Evolutionary conservation across 139 green algal species (phyloP), one percentile per base, ranked within the genome.

Genomic region (Diplosphaera chodatii): DNA sequence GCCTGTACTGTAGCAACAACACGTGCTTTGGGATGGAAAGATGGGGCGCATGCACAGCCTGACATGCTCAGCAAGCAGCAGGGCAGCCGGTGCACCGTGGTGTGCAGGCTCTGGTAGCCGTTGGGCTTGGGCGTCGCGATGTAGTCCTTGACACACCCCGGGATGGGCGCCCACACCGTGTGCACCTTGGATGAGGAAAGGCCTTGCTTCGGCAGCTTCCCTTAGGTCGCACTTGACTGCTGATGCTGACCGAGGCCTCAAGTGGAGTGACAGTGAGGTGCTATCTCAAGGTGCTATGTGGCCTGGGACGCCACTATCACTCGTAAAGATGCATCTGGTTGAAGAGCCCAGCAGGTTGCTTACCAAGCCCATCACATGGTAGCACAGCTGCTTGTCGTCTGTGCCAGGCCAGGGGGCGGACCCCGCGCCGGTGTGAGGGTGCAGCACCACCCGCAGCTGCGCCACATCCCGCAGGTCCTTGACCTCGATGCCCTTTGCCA

Each of bases 61-160:
- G n/a, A n/a, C n/a, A n/a, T n/a, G n/a, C n/a, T n/a, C n/a, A n/a
- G n/a, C n/a, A n/a, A n/a, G n/a, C n/a, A n/a, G n/a, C n/a, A n/a
- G n/a, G n/a, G n/a, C n/a, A n/a, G n/a, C n/a, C n/a, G n/a, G n/a
- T n/a, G n/a, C n/a, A 96, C 83, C 0, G 80, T 89, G 15, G 91
- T 96, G 74, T 95, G 90, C 34, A 97, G 80, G 22, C 67, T 69
- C 75, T 80, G 87, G 78, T 96, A 96, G 33, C 88, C 87, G 71
- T 94, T 95, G 56, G 80, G 63, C 73, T 96, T 96, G 41, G 91
- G 87, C 2, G 87, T 94, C n/a, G 89, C 86, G 31, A 96, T 94
- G 84, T 91, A 97, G 71, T 97, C 91, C 78, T 94, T 91, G 70
- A 69, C 65, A 27, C 1, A 33, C 18, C 82, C 83, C 3, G 88